Evolutionary conservation across 176 grass and related monocot genomes (phyloP).

Genomic region (Hordeum vulgare): DNA sequence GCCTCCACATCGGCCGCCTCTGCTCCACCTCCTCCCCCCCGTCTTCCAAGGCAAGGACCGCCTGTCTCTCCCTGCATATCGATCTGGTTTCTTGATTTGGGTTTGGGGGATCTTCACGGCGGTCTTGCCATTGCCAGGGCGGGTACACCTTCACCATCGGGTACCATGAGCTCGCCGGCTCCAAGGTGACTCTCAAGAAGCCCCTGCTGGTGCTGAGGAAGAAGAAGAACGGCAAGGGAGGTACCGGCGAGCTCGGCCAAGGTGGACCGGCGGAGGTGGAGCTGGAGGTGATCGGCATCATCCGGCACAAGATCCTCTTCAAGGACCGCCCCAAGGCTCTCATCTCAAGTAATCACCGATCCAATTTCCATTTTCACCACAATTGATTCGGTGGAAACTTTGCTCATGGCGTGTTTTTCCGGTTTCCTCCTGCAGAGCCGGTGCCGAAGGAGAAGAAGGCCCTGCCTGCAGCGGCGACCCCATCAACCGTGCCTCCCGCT

Average conservation of each 20-base stretch:
- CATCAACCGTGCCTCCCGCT: background rate
- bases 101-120: background rate
- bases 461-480: background rate
- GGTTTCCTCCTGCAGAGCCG: background rate
- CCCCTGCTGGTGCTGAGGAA: slow-evolving; percentile 71
- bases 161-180: slow-evolving; percentile 89
- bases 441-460: slow-evolving; percentile 41
- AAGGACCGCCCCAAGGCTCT: slow-evolving; percentile 81
- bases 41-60: slow-evolving; percentile 38
- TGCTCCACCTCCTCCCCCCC: slow-evolving; percentile 49
- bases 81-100: background rate
- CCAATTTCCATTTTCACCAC: background rate
- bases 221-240: slow-evolving; percentile 19
- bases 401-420: background rate
- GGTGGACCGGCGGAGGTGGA: slow-evolving; percentile 5
- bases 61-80: no score
- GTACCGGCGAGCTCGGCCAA: background rate
- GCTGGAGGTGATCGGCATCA: slow-evolving; percentile 75
- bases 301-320: slow-evolving; percentile 92
- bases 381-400: background rate
- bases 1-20: slow-evolving; percentile 79
- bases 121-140: slow-evolving; percentile 14
- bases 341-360: slow-evolving; percentile 58
- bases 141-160: slow-evolving; percentile 77
- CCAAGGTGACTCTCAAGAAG: slow-evolving; percentile 71